Percentiles rank a stretch among this genome's conserved stretches.
phyloP scores from a whole-genome alignment of 1,139 yeast species.

The Magnusiomyces fungicola region DNA sequence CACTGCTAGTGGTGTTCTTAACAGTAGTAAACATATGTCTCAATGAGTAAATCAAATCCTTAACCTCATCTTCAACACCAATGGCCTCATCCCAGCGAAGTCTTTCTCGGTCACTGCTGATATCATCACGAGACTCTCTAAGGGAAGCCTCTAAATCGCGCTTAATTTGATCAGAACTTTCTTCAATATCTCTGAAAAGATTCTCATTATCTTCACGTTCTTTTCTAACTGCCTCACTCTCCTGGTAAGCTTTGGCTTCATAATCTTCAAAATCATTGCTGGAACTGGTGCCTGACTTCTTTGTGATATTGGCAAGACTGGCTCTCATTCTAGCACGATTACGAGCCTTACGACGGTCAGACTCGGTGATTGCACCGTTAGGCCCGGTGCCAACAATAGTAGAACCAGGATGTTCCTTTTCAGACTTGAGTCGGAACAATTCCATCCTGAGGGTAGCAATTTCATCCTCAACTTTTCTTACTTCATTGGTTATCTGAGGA shows the following conservation, averaged over 20 bases:
- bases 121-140: conserved; percentile 31
- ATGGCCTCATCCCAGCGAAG: conserved; percentile 82
- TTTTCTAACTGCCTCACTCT: conserved; percentile 45
- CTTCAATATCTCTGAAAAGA: conserved; percentile 58
- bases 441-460: conserved; percentile 65
- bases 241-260: conserved; percentile 52
- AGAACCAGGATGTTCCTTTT: conserved; percentile 59
- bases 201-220: conserved; percentile 50
- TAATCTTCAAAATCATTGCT: conserved; percentile 42
- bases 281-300: conserved; percentile 45
- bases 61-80: conserved; percentile 65
- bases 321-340: conserved; percentile 71
- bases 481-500: conserved; percentile 58
- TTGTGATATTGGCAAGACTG: conserved; percentile 89
- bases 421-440: conserved; percentile 47
- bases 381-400: conserved; percentile 75
- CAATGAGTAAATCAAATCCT: conserved; percentile 53
- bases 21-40: conserved; percentile 26
- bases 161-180: conserved; percentile 65
- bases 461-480: conserved; percentile 55
- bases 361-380: conserved; percentile 73
- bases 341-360: conserved; percentile 70
- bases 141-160: conserved; percentile 45
- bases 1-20: background rate
- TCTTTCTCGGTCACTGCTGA: conserved; percentile 45